These are phyloP conservation scores for Fusarium metavorans DNA, from an alignment of 2,329 filamentous ascomycete species.

Conservation along the genomic window DNA sequence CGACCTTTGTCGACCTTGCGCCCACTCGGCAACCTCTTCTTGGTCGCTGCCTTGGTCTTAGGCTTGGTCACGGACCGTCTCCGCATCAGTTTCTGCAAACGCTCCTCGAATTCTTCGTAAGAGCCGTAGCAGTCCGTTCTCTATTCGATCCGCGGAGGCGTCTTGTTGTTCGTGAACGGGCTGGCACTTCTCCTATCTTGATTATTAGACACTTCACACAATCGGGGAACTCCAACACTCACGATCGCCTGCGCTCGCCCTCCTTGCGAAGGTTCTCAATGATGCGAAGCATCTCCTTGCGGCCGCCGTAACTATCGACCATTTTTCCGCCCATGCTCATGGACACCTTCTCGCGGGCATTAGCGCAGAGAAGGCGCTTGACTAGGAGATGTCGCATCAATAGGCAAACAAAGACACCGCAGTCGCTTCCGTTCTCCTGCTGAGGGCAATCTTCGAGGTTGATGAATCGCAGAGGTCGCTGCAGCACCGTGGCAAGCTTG, in stretches of 20 bases:
- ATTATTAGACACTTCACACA: constrained; percentile 28
- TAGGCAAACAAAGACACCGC: constrained; percentile 95
- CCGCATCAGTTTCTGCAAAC: constrained; percentile 30
- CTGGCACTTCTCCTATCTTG: constrained; percentile 53
- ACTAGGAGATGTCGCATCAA: constrained; percentile 94
- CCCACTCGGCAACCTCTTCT: not conserved
- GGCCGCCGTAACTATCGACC: constrained; percentile 81
- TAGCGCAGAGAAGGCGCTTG: constrained; percentile 82
- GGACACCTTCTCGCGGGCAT: constrained; percentile 86
- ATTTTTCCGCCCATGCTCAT: constrained; percentile 93
- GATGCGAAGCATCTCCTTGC: constrained; percentile 92
- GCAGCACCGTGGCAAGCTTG: constrained; percentile 77
- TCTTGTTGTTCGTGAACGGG: constrained; percentile 53
- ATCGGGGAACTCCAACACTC: constrained; percentile 53
- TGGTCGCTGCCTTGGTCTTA: not conserved
- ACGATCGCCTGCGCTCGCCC: constrained; percentile 86
- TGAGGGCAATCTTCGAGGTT: constrained; percentile 88
- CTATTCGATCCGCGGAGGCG: constrained; percentile 59
- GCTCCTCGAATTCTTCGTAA: constrained; percentile 45
- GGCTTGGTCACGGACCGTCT: not conserved
- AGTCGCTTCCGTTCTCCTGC: constrained; percentile 93
- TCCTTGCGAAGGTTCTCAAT: constrained; percentile 90
- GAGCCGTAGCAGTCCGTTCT: constrained; percentile 49
- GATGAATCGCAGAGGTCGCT: constrained; percentile 77
- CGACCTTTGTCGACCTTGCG: not conserved